Base-by-base conservation (phyloP, 2,329 filamentous ascomycete species). In the Aureobasidium musti region DNA sequence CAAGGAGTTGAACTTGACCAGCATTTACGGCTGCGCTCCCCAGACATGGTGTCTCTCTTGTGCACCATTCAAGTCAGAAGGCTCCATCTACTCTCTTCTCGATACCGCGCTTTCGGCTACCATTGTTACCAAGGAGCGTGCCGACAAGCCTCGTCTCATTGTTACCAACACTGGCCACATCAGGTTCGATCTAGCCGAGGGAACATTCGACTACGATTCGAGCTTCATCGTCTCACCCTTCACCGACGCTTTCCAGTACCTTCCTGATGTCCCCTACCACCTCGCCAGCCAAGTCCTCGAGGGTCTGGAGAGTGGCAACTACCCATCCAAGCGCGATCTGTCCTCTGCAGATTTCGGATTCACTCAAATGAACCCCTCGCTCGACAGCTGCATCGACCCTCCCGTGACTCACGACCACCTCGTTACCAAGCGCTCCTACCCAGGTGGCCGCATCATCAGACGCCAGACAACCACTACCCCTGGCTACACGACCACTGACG, bases 121-220 rank as follows among this genome's bases (percentile, higher is more conserved):
- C 26, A 66, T 68, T 19, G 30, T 65, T 30, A 68, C 60, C n/a
- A n/a, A 68, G 23, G 52, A 65, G 11, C 37, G 66, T 30, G 63
- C 61, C 14, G 37, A 45, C 21, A 66, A 37, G 28, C 61, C 63
- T 21, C 61, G 86, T 35, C 77, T 88, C 52, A 82, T 88, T 67
- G 80, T 88, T 68, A 81, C 82, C 68, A 89, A 89, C 74, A 87
- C 37, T 33, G 54, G 54, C 30, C 80, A 79, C 37, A 80, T 89
- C 28, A 83, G 86, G 2, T 89, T 88, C 71, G 86, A 89, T 70
- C 75, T 89, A 14, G 80, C 84, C 68, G 81, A 88, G 74, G 87
- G 87, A 0, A 84, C 85, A 0, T 89, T 89, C 72, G 88, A 86
- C 0, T 81, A 79, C 66, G 53, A 65, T 5, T 47, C 50, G 3